Evolutionary conservation across 2,329 filamentous ascomycete genomes (phyloP).

Genomic region (Fusarium sp.): DNA sequence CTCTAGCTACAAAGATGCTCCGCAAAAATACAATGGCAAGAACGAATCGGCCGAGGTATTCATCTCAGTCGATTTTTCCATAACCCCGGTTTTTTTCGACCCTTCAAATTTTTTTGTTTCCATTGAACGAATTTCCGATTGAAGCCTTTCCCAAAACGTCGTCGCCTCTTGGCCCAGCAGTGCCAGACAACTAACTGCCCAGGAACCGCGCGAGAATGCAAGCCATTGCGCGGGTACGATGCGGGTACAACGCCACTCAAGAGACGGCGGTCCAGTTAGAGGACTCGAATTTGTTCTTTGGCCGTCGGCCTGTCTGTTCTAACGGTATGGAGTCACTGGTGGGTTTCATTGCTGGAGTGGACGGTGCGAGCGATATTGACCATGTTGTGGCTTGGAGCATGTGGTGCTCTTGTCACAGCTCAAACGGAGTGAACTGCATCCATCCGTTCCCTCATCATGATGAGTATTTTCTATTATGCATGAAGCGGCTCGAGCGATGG

Average conservation of each 20-base stretch:
- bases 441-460: conserved; percentile 8
- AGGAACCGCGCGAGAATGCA: conserved; percentile 29
- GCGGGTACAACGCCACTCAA: conserved; percentile 29
- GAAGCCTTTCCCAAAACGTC: conserved; percentile 26
- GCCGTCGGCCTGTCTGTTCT: background rate
- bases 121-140: conserved; percentile 11
- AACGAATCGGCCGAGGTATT: conserved; percentile 32
- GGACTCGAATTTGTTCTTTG: conserved; percentile 15
- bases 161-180: conserved; percentile 20
- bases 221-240: conserved; percentile 35
- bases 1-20: conserved; percentile 21
- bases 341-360: conserved; percentile 1
- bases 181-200: background rate
- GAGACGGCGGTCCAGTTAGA: conserved; percentile 20
- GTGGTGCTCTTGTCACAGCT: conserved; percentile 31
- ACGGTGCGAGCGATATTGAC: conserved; percentile 16
- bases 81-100: conserved; percentile 29
- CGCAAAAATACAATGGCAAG: conserved; percentile 34
- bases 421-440: conserved; percentile 1
- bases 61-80: conserved; percentile 22
- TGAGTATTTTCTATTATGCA: background rate
- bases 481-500: conserved; percentile 1
- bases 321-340: background rate
- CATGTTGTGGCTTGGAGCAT: conserved; percentile 19
- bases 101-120: background rate